A percentile compares a stretch with the other conserved stretches of the same genome.
Conservation (phyloP, 345 rosid genomes). For the Brassica juncea region DNA sequence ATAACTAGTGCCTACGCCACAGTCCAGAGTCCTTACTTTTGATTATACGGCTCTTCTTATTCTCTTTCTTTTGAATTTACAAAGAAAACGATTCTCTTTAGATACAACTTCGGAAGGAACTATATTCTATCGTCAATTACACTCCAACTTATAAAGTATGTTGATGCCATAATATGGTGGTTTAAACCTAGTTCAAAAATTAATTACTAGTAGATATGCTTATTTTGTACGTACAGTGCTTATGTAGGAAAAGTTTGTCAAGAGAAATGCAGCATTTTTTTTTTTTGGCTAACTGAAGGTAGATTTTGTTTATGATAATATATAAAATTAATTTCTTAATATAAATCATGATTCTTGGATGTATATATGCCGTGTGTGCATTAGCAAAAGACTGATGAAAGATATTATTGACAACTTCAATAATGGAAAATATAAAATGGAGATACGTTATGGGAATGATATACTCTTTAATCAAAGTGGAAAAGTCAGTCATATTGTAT, state of each 20-base stretch:
- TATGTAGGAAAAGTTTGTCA: background rate
- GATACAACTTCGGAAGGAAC: background rate
- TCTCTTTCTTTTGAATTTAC: background rate
- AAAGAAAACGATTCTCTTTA: background rate
- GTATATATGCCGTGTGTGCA: conserved; percentile 16
- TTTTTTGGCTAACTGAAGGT: background rate
- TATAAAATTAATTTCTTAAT: background rate
- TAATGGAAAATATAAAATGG: background rate
- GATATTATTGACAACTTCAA: conserved; percentile 9
- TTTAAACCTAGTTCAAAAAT: background rate
- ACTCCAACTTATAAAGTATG: background rate
- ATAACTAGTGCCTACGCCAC: background rate
- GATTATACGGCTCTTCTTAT: background rate
- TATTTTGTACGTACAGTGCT: background rate
- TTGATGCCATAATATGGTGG: background rate
- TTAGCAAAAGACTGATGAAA: conserved; percentile 9
- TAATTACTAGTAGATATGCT: background rate
- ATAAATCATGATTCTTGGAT: background rate
- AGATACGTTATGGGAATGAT: conserved; percentile 9
- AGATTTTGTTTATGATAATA: background rate
- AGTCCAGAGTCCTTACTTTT: background rate
- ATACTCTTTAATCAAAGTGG: conserved; percentile 7
- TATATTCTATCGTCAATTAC: background rate
- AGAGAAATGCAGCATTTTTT: background rate
- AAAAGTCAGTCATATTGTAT: conserved; percentile 35